Evolutionary conservation across 495 filamentous ascomycete genomes (phyloP), one percentile per base, ranked within the genome.

Genomic region (Tuber calosporum): DNA sequence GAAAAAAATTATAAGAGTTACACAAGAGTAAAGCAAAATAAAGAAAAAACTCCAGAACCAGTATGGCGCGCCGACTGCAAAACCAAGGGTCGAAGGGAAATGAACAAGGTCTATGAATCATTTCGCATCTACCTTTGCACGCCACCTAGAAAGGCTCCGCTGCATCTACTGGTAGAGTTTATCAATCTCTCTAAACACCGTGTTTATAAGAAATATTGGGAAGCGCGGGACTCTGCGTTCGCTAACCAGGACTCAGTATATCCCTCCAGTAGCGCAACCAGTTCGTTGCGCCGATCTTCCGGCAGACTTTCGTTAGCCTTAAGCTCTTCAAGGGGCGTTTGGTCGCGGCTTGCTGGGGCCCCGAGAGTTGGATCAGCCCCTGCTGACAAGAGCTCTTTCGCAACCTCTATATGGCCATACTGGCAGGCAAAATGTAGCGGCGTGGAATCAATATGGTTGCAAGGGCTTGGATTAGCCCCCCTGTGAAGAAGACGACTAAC

Each of bases 401-500:
- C 48, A 20, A 53, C 45, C 19, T 73, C 43, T 26, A 26, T 4
- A 13, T 58, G 48, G 48, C n/a, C n/a, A 13, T 26, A 2, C n/a
- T 30, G 48, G 48, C 48, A 58, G n/a, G 48, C 22, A 58, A 58
- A 9, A 30, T 58, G 48, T 26, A 58, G 48, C 2, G 48, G 48
- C 8, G 48, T 58, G 48, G 48, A 58, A 13, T n/a, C n/a, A 0
- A 8, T 26, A 2, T 26, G 9, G 15, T 26, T 26, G 9, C 13
- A 9, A 13, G n/a, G n/a, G n/a, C 2, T 30, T 58, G 48, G 48
- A 58, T 26, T 13, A 26, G 74, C 74, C 7, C 74, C 74, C 26
- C 45, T 45, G 38, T 43, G 38, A 36, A 73, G 40, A 67, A 75
- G 74, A 17, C 34, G 67, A n/a, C 42, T 19, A 13, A 73, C 67